Evolutionary conservation across 257 asterid genomes (phyloP).

Genomic region (Primulina eburnea): DNA sequence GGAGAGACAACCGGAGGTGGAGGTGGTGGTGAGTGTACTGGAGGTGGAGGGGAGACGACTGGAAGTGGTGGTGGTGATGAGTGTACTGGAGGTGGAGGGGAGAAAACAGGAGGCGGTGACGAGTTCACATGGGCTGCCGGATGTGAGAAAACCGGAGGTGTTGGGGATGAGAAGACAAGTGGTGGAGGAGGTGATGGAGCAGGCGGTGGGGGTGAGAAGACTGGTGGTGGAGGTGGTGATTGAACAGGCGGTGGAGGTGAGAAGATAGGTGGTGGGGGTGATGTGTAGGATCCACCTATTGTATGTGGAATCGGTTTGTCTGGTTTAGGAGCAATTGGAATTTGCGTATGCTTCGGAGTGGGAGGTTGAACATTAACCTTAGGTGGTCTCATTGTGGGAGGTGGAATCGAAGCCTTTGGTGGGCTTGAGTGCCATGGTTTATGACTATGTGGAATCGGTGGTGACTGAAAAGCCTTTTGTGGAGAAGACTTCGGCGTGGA

Average conservation of each 20-base stretch:
- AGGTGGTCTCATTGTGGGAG: slow-evolving; percentile 16
- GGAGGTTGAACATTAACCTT: slow-evolving; percentile 22
- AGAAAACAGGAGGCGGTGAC: neutral
- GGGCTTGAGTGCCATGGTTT: slow-evolving; percentile 5
- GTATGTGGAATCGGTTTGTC: neutral
- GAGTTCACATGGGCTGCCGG: neutral
- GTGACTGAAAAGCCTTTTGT: neutral
- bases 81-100: slow-evolving; percentile 1
- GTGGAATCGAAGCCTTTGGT: neutral
- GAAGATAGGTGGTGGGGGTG: slow-evolving; percentile 11
- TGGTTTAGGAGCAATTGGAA: slow-evolving; percentile 16
- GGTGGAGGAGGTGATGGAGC: slow-evolving; percentile 5
- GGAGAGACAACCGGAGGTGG: neutral
- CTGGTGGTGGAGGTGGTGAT: slow-evolving; percentile 18
- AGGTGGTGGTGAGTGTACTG: neutral
- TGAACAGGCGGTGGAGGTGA: slow-evolving; percentile 5
- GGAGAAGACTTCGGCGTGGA: slow-evolving; percentile 12
- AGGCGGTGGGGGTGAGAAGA: slow-evolving; percentile 17
- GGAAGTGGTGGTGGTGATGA: neutral
- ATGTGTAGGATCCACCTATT: neutral
- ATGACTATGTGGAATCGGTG: neutral
- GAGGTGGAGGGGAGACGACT: neutral
- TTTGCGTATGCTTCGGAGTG: neutral
- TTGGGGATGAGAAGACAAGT: slow-evolving; percentile 16
- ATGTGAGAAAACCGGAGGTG: neutral